A percentile compares a stretch with the other conserved stretches of the same genome.
Evolutionary conservation across 2,329 filamentous ascomycete species (phyloP).

Genomic region (Phymatotrichopsis omnivora): DNA sequence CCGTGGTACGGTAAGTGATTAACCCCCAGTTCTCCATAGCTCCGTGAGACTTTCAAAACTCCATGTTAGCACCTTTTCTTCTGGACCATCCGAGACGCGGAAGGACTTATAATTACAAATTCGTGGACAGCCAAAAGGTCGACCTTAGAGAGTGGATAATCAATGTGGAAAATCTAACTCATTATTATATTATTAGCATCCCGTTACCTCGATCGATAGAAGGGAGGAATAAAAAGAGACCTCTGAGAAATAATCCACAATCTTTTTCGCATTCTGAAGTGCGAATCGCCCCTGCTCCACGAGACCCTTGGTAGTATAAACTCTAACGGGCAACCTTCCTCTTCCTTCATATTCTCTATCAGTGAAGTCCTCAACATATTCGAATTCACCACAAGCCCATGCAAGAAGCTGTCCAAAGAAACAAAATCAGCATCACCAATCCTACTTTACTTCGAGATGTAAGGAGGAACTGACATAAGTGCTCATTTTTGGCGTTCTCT

Average conservation of each 20-base stretch:
- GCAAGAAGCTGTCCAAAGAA: constrained; percentile 66
- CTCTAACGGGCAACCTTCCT: constrained; percentile 70
- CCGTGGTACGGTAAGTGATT: constrained; percentile 90
- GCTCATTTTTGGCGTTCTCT: constrained; percentile 80
- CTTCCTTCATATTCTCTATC: constrained; percentile 84
- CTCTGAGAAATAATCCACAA: constrained; percentile 94
- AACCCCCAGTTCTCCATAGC: constrained; percentile 77
- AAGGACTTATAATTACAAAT: constrained; percentile 53
- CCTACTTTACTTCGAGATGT: too few relatives aligned
- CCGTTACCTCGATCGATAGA: not conserved
- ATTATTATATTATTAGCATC: not conserved
- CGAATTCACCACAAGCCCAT: constrained; percentile 94
- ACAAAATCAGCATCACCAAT: not conserved
- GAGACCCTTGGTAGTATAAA: constrained; percentile 91
- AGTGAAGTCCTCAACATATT: constrained; percentile 88
- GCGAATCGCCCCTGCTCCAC: constrained; percentile 87
- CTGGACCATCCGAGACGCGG: not conserved
- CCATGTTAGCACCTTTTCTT: not conserved
- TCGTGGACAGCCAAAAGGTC: constrained; percentile 87
- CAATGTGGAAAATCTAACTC: constrained; percentile 64
- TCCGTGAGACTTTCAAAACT: constrained; percentile 26
- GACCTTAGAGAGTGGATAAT: constrained; percentile 86
- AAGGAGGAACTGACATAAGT: constrained; percentile 51
- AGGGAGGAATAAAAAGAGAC: constrained; percentile 29
- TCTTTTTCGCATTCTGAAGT: constrained; percentile 79